Evolutionary conservation across 2,329 filamentous ascomycete genomes (phyloP).

Genomic region (Pseudogymnoascus sp.): DNA sequence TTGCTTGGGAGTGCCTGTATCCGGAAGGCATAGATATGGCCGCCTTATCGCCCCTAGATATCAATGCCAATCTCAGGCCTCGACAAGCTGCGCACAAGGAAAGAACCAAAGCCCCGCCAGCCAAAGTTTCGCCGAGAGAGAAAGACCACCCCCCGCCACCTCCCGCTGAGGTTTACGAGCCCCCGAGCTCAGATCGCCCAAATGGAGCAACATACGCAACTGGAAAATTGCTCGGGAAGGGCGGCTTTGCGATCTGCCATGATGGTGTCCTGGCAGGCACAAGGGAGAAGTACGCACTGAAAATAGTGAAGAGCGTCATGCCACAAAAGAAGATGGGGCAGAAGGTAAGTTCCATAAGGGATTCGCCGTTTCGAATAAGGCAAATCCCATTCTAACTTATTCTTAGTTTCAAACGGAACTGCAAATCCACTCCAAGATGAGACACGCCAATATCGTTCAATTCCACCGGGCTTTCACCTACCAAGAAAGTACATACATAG

Average conservation of each 20-base stretch:
- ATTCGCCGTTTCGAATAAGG: too few relatives aligned
- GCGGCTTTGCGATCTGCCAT: constrained; percentile 77
- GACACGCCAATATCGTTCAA: constrained; percentile 89
- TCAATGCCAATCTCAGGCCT: constrained; percentile 48
- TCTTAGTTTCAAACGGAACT: constrained; percentile 70
- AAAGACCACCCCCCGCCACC: constrained; percentile 61
- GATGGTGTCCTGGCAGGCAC: constrained; percentile 59
- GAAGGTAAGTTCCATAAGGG: constrained; percentile 48
- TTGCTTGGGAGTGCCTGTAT: constrained; percentile 21
- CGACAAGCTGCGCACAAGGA: constrained; percentile 36
- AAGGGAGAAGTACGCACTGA: constrained; percentile 64
- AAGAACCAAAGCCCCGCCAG: constrained; percentile 42
- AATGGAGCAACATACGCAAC: constrained; percentile 67
- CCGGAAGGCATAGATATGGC: constrained; percentile 48
- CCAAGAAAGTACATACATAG: constrained; percentile 81
- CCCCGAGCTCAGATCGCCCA: constrained; percentile 59
- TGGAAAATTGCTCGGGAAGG: constrained; percentile 67
- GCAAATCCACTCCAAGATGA: constrained; percentile 97
- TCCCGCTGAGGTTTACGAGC: constrained; percentile 51
- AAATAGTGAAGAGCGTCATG: constrained; percentile 80
- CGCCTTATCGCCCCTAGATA: constrained; percentile 57
- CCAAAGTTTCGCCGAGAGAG: constrained; percentile 39
- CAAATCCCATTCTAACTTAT: constrained; percentile 9
- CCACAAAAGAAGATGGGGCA: constrained; percentile 69
- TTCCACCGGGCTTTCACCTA: constrained; percentile 93